Base-by-base conservation (phyloP, 495 filamentous ascomycete species). In the Trypethelium eluteriae region DNA sequence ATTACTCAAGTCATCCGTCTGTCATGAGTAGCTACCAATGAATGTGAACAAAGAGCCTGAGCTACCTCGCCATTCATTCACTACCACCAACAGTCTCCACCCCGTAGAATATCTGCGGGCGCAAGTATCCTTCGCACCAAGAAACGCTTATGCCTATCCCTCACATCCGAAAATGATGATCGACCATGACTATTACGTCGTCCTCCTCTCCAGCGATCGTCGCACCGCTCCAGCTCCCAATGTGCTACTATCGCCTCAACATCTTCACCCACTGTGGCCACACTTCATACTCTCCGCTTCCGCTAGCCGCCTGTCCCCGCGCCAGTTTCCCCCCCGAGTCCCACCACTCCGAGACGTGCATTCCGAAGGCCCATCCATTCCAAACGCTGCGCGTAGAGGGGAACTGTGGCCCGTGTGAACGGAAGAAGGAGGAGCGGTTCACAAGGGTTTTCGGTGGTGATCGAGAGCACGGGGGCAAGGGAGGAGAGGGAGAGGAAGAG, bases 161-260 rank as follows among this genome's bases (percentile, higher is more conserved):
- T 16, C 41, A 9, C 14, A 46, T 34, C 49, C 49, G 36, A 34
- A 0, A 9, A 59, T 3, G 36, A 36, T 59, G 53, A 5, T 59
- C 53, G 53, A 36, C 32, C 3, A 34, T 59, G 53, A 59, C 3
- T 25, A 25, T 25, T 0, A 25, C 25, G 25, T 25, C 25, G 25
- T 25, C 25, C 25, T 25, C 25, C 25, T 25, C 25, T 25, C 25
- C 25, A 25, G 25, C 25, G 25, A 25, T 25, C 25, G 25, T 25
- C 25, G 25, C 25, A 25, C 25, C 25, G 25, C 25, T 25, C 25
- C 25, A 25, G 25, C 25, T 5, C n/a, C 49, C 5, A 53, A 78
- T 78, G 76, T 77, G 76, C 69, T 74, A 71, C 68, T 73, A 76
- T 66, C 72, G 70, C 38, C 73, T 77, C 36, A 74, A 73, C 70